A percentile compares a stretch with the other conserved stretches of the same genome.
phyloP scores from a whole-genome alignment of 2,329 filamentous ascomycete species.

The Ascochyta lentis region DNA sequence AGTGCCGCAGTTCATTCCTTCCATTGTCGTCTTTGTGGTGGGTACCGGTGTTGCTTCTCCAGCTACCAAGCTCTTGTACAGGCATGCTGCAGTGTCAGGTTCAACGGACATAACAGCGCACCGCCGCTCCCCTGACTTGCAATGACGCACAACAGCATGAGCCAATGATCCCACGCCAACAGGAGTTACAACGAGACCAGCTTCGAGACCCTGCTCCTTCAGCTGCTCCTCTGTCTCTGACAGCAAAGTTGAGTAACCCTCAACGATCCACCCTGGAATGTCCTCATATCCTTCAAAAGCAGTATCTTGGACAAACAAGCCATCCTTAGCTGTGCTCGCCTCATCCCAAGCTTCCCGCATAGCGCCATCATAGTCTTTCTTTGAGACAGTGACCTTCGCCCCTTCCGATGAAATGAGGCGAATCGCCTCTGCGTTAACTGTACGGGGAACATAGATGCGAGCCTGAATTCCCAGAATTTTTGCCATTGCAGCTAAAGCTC shows the following conservation, averaged over 20 bases:
- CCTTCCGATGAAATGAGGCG: slow-evolving; percentile 67
- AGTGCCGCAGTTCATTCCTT: slow-evolving; percentile 75
- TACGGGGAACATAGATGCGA: slow-evolving; percentile 68
- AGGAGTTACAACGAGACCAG: slow-evolving; percentile 64
- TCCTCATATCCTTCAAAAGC: slow-evolving; percentile 70
- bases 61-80: slow-evolving; percentile 59
- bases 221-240: slow-evolving; percentile 70
- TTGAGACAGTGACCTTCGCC: slow-evolving; percentile 62
- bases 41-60: slow-evolving; percentile 58
- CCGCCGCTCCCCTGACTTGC: slow-evolving; percentile 55
- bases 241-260: slow-evolving; percentile 79
- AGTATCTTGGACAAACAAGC: slow-evolving; percentile 72
- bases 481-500: slow-evolving; percentile 74
- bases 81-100: slow-evolving; percentile 68
- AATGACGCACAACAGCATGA: slow-evolving; percentile 71
- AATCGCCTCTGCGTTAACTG: slow-evolving; percentile 62
- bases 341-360: slow-evolving; percentile 59
- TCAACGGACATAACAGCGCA: slow-evolving; percentile 70
- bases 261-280: slow-evolving; percentile 76
- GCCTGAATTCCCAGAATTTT: slow-evolving; percentile 62
- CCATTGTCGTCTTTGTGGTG: slow-evolving; percentile 73
- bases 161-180: slow-evolving; percentile 77
- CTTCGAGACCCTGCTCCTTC: slow-evolving; percentile 41
- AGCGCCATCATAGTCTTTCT: slow-evolving; percentile 70
- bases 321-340: slow-evolving; percentile 45